phyloP scores from a whole-genome alignment of 768 basidiomycete genomes.

The Pulveroboletus sp. region DNA sequence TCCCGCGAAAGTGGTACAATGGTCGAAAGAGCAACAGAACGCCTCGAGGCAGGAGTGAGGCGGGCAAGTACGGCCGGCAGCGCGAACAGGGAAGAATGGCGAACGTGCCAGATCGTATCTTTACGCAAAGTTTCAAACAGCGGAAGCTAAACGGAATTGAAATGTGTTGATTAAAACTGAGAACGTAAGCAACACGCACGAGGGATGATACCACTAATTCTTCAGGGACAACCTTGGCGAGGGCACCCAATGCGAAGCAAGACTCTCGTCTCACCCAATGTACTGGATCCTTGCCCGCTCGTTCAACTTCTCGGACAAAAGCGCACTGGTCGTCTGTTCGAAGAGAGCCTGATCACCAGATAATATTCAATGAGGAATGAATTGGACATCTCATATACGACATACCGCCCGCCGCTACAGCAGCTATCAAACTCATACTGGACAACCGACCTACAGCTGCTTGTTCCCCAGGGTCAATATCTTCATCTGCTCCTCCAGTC shows the following conservation, averaged over 20 bases:
- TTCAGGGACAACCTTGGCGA: conserved; percentile 83
- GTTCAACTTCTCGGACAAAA: conserved; percentile 73
- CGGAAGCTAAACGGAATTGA: conserved; percentile 56
- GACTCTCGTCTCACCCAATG: conserved; percentile 86
- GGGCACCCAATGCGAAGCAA: conserved; percentile 81
- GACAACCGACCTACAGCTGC: conserved; percentile 83
- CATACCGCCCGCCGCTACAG: conserved; percentile 76
- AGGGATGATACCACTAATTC: conserved; percentile 64
- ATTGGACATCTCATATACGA: conserved; percentile 15
- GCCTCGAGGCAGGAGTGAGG: conserved; percentile 55
- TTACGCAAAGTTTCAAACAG: conserved; percentile 67
- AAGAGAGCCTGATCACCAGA: conserved; percentile 44
- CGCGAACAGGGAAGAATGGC: conserved; percentile 84
- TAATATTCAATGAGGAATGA: conserved; percentile 3
- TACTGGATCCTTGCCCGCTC: conserved; percentile 60
- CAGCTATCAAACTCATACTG: conserved; percentile 92
- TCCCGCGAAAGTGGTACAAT: conserved; percentile 63
- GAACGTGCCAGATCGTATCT: conserved; percentile 79
- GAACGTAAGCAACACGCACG: conserved; percentile 39
- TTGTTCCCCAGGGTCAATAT: conserved; percentile 53
- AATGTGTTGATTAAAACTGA: not conserved
- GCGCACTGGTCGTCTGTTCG: conserved; percentile 53
- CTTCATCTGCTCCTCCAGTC: conserved; percentile 37
- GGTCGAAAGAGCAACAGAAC: conserved; percentile 62
- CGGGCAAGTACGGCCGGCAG: conserved; percentile 77